Evolutionary conservation across 495 filamentous ascomycete genomes (phyloP).

Genomic region (Daldinia loculata): DNA sequence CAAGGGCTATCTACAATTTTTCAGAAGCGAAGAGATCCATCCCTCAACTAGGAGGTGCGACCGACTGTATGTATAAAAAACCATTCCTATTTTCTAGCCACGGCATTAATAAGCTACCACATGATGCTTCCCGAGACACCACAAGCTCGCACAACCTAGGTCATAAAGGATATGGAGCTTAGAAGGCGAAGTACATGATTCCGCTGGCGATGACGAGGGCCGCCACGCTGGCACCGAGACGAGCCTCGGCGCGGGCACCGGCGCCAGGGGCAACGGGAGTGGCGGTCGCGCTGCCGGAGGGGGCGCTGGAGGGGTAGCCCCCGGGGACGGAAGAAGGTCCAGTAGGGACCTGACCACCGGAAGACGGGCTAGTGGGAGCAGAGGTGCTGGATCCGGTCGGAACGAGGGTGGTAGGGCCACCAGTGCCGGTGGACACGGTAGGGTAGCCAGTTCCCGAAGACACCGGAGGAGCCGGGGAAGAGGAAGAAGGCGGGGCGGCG

Average conservation of each 20-base stretch:
- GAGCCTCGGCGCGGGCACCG: slow-evolving; percentile 20
- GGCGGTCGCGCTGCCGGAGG: slow-evolving; percentile 5
- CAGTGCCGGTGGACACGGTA: not conserved
- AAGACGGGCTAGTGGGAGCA: not conserved
- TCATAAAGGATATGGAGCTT: slow-evolving; percentile 12
- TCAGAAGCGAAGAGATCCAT: slow-evolving; percentile 1
- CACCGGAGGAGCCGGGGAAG: not conserved
- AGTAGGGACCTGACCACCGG: slow-evolving; percentile 1
- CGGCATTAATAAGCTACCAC: slow-evolving; percentile 1
- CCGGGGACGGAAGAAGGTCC: slow-evolving; percentile 4
- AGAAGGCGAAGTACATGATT: slow-evolving; percentile 39
- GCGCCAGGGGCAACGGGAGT: slow-evolving; percentile 21
- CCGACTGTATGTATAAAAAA: not conserved
- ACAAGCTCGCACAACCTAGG: not conserved
- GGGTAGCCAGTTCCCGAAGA: slow-evolving; percentile 12
- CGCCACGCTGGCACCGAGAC: slow-evolving; percentile 34
- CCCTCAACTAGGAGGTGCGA: slow-evolving; percentile 11
- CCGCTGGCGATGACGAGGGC: slow-evolving; percentile 35
- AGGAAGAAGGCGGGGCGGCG: slow-evolving; percentile 1
- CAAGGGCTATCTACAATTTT: slow-evolving; percentile 33
- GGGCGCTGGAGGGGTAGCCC: not conserved
- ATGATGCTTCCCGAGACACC: not conserved
- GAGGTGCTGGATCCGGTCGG: not conserved
- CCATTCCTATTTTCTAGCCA: slow-evolving; percentile 1
- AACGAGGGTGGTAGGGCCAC: slow-evolving; percentile 4